Evolutionary conservation across 345 rosid species (phyloP).

Genomic region (Angophora floribunda): DNA sequence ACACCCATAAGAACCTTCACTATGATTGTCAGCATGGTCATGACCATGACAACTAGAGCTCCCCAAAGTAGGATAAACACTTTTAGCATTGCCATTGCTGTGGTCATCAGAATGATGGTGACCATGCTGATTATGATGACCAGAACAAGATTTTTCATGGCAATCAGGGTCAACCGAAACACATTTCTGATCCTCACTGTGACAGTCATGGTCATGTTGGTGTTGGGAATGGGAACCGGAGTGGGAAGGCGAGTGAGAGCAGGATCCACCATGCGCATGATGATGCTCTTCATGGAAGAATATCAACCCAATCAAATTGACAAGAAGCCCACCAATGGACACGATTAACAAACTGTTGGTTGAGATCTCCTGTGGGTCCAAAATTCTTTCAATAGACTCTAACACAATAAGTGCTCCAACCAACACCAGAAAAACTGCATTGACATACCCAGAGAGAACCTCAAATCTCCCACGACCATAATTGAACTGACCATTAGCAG

Average conservation of each 20-base stretch:
- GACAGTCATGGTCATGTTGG: constrained; percentile 20
- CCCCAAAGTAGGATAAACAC: not conserved
- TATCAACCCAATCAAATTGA: constrained; percentile 76
- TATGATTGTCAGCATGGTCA: constrained; percentile 6
- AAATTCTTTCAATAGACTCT: constrained; percentile 90
- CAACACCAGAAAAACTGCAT: constrained; percentile 84
- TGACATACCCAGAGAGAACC: constrained; percentile 89
- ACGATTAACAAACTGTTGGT: constrained; percentile 75
- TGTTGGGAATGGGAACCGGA: constrained; percentile 25
- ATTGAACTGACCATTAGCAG: constrained; percentile 84
- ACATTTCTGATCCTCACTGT: constrained; percentile 23
- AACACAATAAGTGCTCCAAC: constrained; percentile 86
- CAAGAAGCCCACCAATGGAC: constrained; percentile 86
- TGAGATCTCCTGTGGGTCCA: constrained; percentile 96
- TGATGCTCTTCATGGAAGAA: constrained; percentile 99
- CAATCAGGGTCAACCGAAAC: constrained; percentile 20
- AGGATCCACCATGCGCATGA: constrained; percentile 95
- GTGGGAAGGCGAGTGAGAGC: constrained; percentile 60
- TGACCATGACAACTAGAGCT: constrained; percentile 11
- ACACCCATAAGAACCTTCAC: not conserved
- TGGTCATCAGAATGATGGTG: not conserved
- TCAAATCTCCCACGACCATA: constrained; percentile 96
- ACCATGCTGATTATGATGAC: constrained; percentile 10
- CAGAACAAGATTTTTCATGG: constrained; percentile 18
- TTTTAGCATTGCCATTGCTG: not conserved